Evolutionary conservation across 1,284 basidiomycete species (phyloP).

Genomic region (Fomitopsis pinicola): DNA sequence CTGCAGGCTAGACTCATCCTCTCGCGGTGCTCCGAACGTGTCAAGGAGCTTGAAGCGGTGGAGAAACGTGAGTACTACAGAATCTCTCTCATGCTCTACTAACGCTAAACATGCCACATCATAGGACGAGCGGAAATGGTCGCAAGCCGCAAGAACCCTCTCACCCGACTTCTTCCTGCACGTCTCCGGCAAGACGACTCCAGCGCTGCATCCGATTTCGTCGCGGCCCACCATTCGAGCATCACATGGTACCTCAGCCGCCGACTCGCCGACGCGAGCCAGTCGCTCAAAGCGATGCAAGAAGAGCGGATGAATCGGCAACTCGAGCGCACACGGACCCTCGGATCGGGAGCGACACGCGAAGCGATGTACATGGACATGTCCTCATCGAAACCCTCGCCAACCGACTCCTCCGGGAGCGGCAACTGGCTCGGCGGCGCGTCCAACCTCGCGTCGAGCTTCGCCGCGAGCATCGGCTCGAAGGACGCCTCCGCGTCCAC

Average conservation of each 20-base stretch:
- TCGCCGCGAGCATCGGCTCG: constrained; percentile 62
- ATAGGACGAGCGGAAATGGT: constrained; percentile 66
- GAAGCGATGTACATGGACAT: constrained; percentile 45
- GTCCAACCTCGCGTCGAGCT: constrained; percentile 48
- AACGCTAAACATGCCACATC: neutral
- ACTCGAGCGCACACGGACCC: constrained; percentile 69
- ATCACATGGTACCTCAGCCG: constrained; percentile 84
- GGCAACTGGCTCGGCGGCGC: constrained; percentile 64
- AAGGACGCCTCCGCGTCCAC: constrained; percentile 26
- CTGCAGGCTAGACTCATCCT: constrained; percentile 82
- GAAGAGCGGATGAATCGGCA: constrained; percentile 83
- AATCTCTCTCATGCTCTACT: neutral
- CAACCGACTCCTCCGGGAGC: constrained; percentile 21
- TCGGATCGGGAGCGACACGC: constrained; percentile 68
- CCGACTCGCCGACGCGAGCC: constrained; percentile 73
- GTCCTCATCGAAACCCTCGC: constrained; percentile 18
- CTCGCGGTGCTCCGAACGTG: constrained; percentile 76
- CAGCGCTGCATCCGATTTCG: constrained; percentile 58
- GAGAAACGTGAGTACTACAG: constrained; percentile 67
- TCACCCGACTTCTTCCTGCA: constrained; percentile 61
- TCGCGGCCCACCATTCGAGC: constrained; percentile 79
- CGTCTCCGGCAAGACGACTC: constrained; percentile 59
- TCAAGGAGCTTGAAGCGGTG: constrained; percentile 79
- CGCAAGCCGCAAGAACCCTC: constrained; percentile 55
- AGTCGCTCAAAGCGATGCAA: constrained; percentile 81